Conservation (phyloP, 2,329 filamentous ascomycete species). For the Claviceps pazoutovae region DNA sequence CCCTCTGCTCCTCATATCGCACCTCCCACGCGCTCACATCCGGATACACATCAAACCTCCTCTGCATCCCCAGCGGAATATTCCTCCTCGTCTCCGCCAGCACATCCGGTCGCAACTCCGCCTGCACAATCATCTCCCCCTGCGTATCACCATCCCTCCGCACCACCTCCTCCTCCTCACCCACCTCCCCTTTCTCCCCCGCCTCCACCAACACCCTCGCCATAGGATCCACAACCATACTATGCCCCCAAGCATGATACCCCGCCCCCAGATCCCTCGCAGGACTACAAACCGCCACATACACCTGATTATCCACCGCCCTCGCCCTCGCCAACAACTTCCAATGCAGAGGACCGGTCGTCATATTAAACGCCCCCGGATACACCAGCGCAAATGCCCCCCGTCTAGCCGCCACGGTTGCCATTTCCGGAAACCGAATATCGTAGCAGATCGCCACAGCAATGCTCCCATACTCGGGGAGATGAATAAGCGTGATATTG, state of each 20-base stretch:
- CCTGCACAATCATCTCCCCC: conserved; percentile 60
- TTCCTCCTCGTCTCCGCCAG: conserved; percentile 66
- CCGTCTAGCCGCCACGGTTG: conserved; percentile 71
- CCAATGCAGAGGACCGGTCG: conserved; percentile 89
- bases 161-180: conserved; percentile 63
- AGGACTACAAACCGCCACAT: conserved; percentile 84
- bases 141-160: conserved; percentile 80
- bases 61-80: conserved; percentile 73
- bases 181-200: conserved; percentile 39
- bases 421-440: conserved; percentile 88
- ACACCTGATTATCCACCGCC: conserved; percentile 88
- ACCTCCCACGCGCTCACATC: conserved; percentile 59
- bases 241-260: conserved; percentile 90
- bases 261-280: conserved; percentile 62
- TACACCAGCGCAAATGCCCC: conserved; percentile 84
- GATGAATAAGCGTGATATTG: conserved; percentile 69
- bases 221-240: conserved; percentile 75
- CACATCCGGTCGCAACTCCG: conserved; percentile 51
- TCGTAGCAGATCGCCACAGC: conserved; percentile 95
- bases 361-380: conserved; percentile 93
- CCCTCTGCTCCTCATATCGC: conserved; percentile 18
- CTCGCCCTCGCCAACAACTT: conserved; percentile 65
- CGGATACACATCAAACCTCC: conserved; percentile 89
- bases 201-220: conserved; percentile 69
- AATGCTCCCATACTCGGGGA: conserved; percentile 79